phyloP scores from a whole-genome alignment of 805 yeast species.

The Wickerhamiella siamensis region DNA sequence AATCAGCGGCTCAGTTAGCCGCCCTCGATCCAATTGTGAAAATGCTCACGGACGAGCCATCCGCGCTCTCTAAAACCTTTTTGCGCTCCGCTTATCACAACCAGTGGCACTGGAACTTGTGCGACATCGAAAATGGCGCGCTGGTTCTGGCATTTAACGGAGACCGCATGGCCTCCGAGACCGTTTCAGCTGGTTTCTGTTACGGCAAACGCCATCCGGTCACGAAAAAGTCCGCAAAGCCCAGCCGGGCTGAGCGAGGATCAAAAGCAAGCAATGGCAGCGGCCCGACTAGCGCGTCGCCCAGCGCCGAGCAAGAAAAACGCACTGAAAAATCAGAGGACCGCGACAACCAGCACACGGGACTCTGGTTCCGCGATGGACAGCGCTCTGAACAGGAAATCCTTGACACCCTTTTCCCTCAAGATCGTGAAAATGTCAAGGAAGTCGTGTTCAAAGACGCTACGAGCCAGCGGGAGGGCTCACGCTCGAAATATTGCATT shows the following conservation, averaged over 20 bases:
- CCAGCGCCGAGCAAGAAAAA: background rate
- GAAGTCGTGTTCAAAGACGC: slow-evolving; percentile 19
- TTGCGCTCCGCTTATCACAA: slow-evolving; percentile 33
- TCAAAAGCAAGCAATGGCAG: background rate
- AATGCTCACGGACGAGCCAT: background rate
- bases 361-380: slow-evolving; percentile 29
- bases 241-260: background rate
- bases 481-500: slow-evolving; percentile 22
- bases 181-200: slow-evolving; percentile 48
- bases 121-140: slow-evolving; percentile 43
- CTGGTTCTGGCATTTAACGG: slow-evolving; percentile 31
- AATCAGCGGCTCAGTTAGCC: background rate
- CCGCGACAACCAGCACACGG: slow-evolving; percentile 17
- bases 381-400: slow-evolving; percentile 23
- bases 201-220: slow-evolving; percentile 34
- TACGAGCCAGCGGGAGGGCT: slow-evolving; percentile 16
- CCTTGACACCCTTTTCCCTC: slow-evolving; percentile 20
- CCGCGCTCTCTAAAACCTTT: background rate
- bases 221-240: background rate
- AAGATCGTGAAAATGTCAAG: slow-evolving; percentile 23
- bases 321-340: background rate
- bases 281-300: background rate
- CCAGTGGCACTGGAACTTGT: slow-evolving; percentile 63
- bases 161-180: slow-evolving; percentile 39
- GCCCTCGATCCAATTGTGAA: background rate